Base-by-base conservation (phyloP, 106 monocot genomes). In the Cymbidium sinense region DNA sequence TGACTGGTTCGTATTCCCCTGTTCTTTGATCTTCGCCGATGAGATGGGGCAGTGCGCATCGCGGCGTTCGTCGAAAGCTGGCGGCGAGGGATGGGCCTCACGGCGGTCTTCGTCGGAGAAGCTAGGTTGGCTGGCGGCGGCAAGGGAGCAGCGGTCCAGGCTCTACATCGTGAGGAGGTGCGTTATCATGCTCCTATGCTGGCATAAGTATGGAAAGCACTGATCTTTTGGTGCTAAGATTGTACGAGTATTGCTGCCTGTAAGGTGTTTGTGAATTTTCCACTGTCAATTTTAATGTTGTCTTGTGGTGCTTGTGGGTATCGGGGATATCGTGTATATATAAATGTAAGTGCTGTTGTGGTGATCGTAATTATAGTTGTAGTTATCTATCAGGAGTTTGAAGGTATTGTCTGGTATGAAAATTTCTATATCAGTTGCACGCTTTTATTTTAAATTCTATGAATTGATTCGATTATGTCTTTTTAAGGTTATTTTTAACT, bases 81-180 rank as follows among this genome's bases (percentile, higher is more conserved):
- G n/a, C 34, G 30, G 71, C 34, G 52, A 10, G 28, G 5, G 17
- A 27, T 21, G n/a, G 11, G 78, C 25, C 13, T 28, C 18, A 6
- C 6, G 13, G 10, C 50, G 47, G 3, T 50, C 70, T 2, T 39
- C 70, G 12, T 30, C 70, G 37, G 58, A 73, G 73, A 79, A 43
- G 61, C 6, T 8, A 36, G 86, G 86, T 2, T 86, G 82, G 23
- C 20, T 82, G n/a, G 79, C 86, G 17, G 37, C 76, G 73, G 82
- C 80, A 34, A 86, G 79, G 77, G 82, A 79, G 73, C 79, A 80
- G 76, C 76, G 77, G 18, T 80, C 86, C 34, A 79, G 82, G 39
- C 69, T 86, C 36, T 86, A 82, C 77, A 86, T 86, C 72, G 8
- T 86, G 9, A 76, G 82, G 77, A 82, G 76, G 50, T 86, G 86